A percentile compares a stretch with the other conserved stretches of the same genome.
Conservation (phyloP, 345 rosid genomes). For the Ceriops zippeliana region DNA sequence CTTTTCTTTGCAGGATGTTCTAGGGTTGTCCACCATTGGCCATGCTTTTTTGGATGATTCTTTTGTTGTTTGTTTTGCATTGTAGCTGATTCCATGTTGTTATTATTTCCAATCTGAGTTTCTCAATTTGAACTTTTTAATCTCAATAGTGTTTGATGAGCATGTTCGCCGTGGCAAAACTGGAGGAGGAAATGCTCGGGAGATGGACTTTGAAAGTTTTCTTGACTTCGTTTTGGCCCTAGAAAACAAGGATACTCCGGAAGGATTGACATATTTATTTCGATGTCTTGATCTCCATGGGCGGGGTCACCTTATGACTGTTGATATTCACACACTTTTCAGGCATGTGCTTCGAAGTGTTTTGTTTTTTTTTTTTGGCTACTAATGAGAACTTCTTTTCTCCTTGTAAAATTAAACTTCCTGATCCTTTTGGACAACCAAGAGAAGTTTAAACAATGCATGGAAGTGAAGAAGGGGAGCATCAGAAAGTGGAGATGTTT, state of each 20-base stretch:
- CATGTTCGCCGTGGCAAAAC: conserved; percentile 82
- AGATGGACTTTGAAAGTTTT: conserved; percentile 96
- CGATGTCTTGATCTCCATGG: conserved; percentile 90
- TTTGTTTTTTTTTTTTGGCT: background rate
- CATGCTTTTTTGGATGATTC: background rate
- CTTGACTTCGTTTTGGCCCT: conserved; percentile 92
- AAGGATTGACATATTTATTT: conserved; percentile 89
- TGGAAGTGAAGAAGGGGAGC: conserved; percentile 98
- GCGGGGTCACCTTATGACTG: conserved; percentile 86
- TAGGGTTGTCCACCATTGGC: too few species aligned
- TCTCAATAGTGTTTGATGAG: conserved; percentile 75
- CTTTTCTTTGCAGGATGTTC: too few species aligned
- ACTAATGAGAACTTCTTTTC: background rate
- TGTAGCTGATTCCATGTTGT: background rate
- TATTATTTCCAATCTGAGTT: background rate
- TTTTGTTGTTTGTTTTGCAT: background rate
- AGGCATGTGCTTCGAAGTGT: conserved; percentile 38
- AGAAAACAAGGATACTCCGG: conserved; percentile 97
- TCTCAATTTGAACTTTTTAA: conserved; percentile 14
- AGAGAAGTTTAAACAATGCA: background rate
- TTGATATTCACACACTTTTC: conserved; percentile 98
- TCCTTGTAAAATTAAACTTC: background rate
- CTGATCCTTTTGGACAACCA: background rate
- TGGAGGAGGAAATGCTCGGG: conserved; percentile 64
- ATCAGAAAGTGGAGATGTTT: conserved; percentile 70